Conservation (phyloP, 768 basidiomycete genomes). For the Obba rivulosa region DNA sequence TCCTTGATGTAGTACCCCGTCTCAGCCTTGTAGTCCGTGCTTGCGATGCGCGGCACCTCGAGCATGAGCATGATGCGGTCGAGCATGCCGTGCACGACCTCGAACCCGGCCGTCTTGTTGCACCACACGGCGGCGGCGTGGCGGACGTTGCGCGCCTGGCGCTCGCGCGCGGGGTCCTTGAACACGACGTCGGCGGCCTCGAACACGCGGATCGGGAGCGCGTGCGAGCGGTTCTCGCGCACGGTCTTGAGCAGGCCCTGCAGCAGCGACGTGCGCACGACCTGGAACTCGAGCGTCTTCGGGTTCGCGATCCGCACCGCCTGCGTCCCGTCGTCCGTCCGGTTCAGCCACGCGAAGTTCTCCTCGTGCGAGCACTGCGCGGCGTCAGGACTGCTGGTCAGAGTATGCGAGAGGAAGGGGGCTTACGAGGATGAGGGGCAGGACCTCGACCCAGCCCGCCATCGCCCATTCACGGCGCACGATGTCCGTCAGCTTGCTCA, state of each 20-base stretch:
- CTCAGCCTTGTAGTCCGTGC: slow-evolving; percentile 45
- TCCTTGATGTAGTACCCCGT: slow-evolving; percentile 93
- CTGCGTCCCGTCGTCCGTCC: slow-evolving; percentile 69
- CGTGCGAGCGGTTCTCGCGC: slow-evolving; percentile 91
- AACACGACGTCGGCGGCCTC: slow-evolving; percentile 91
- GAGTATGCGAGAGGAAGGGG: not conserved
- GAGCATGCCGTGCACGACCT: slow-evolving; percentile 91
- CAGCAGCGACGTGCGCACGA: slow-evolving; percentile 92
- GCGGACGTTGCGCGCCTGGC: slow-evolving; percentile 83
- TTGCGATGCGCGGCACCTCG: slow-evolving; percentile 77
- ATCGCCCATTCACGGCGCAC: slow-evolving; percentile 88
- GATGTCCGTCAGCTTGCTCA: slow-evolving; percentile 87
- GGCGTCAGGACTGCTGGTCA: not conserved
- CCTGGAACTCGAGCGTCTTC: slow-evolving; percentile 96
- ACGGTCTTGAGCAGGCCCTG: slow-evolving; percentile 96
- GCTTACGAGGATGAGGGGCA: slow-evolving; percentile 88
- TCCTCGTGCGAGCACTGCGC: slow-evolving; percentile 94
- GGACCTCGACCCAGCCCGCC: slow-evolving; percentile 93
- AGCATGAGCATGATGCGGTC: slow-evolving; percentile 96
- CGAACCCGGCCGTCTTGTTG: slow-evolving; percentile 95
- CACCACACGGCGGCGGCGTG: slow-evolving; percentile 92
- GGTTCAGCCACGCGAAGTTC: slow-evolving; percentile 93
- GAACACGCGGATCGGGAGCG: slow-evolving; percentile 90
- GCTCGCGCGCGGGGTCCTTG: slow-evolving; percentile 74
- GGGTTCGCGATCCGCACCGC: slow-evolving; percentile 95